A percentile compares a stretch with the other conserved stretches of the same genome.
Evolutionary conservation across 1,139 yeast species (phyloP).

Genomic region (Debaryomycetaceae sp.): DNA sequence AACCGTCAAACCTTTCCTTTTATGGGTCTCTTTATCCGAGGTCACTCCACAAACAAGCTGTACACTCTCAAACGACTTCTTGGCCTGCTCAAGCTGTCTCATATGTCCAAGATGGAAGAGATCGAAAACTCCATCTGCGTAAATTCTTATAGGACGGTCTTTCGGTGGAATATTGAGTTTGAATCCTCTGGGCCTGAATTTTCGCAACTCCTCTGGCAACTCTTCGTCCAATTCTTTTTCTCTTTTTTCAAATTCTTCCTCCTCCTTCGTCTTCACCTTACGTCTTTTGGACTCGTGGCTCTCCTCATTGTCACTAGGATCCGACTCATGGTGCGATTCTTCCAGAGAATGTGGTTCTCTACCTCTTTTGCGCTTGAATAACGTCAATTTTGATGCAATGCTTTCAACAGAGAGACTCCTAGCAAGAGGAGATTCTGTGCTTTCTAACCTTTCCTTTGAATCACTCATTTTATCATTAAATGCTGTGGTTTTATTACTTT

Average conservation of each 20-base stretch:
- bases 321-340: constrained; percentile 11
- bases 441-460: not conserved
- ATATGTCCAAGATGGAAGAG: constrained; percentile 95
- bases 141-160: constrained; percentile 83
- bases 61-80: constrained; percentile 84
- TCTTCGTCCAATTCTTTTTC: constrained; percentile 58
- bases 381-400: constrained; percentile 36
- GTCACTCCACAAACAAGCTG: constrained; percentile 89
- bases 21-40: constrained; percentile 85
- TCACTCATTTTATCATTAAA: not conserved
- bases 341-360: constrained; percentile 15
- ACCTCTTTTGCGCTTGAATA: constrained; percentile 36
- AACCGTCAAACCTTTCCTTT: constrained; percentile 89
- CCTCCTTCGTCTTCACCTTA: constrained; percentile 26
- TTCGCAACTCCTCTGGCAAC: constrained; percentile 61
- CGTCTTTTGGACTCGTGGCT: constrained; percentile 20
- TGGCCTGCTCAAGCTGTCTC: constrained; percentile 96
- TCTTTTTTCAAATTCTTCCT: constrained; percentile 40
- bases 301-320: constrained; percentile 15
- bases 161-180: constrained; percentile 76
- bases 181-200: constrained; percentile 69
- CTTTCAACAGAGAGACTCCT: constrained; percentile 44
- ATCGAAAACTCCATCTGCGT: constrained; percentile 98
- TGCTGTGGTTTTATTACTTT: not conserved
- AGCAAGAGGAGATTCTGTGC: constrained; percentile 13